Evolutionary conservation across 495 filamentous ascomycete species (phyloP).

Genomic region (Lasiosphaeria ovina): DNA sequence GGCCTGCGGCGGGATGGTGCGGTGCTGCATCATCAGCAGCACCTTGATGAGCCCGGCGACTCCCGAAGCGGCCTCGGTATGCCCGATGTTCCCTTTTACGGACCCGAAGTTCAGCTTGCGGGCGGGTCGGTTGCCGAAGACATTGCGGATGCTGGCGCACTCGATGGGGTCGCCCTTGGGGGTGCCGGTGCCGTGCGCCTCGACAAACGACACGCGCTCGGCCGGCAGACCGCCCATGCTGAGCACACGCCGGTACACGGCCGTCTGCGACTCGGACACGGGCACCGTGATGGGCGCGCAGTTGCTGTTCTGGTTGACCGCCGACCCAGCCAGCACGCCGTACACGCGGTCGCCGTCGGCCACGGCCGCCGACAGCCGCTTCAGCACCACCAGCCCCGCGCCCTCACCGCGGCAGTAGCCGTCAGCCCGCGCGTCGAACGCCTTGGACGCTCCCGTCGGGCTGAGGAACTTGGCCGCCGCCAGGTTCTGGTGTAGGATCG

Average conservation of each 20-base stretch:
- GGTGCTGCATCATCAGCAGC: constrained; percentile 2
- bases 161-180: constrained; percentile 18
- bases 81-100: constrained; percentile 56
- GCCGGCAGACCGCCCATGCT: constrained; percentile 40
- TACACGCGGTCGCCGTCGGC: constrained; percentile 51
- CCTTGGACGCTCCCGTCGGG: constrained; percentile 45
- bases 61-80: constrained; percentile 52
- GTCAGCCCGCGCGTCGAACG: constrained; percentile 58
- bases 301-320: constrained; percentile 54
- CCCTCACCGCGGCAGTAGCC: constrained; percentile 66
- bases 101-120: constrained; percentile 11
- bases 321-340: constrained; percentile 53
- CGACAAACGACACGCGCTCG: constrained; percentile 42
- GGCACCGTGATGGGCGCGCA: constrained; percentile 52
- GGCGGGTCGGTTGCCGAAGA: constrained; percentile 18
- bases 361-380: constrained; percentile 50
- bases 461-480: constrained; percentile 39
- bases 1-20: background rate
- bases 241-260: constrained; percentile 48
- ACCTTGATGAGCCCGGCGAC: constrained; percentile 52
- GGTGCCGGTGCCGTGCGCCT: constrained; percentile 38
- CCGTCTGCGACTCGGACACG: constrained; percentile 45
- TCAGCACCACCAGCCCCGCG: constrained; percentile 51
- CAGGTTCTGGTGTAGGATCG: constrained; percentile 47
- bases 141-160: constrained; percentile 31